Conservation (phyloP, 306 rosid species). For the Heteromeles arbutifolia region DNA sequence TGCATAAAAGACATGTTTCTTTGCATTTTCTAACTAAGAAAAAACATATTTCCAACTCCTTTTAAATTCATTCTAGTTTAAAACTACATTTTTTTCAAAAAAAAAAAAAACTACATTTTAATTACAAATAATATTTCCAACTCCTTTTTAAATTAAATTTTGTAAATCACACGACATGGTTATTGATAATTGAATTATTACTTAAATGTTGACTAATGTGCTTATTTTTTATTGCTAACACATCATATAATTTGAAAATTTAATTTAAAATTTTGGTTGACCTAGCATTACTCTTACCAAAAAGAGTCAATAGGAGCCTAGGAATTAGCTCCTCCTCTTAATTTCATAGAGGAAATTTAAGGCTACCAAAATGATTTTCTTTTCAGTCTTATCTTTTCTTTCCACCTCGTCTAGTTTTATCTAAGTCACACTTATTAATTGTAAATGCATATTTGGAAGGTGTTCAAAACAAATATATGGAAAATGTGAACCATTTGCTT, state of each 20-base stretch:
- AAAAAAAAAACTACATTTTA: conserved; percentile 1
- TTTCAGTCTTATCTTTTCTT: background rate
- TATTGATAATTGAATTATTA: too few species aligned
- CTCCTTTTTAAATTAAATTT: too few species aligned
- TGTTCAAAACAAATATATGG: background rate
- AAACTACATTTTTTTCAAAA: too few species aligned
- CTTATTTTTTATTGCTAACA: too few species aligned
- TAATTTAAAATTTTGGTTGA: too few species aligned
- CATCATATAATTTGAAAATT: too few species aligned
- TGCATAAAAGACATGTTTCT: background rate
- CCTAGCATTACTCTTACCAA: too few species aligned
- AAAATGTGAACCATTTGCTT: background rate
- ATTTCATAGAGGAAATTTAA: background rate
- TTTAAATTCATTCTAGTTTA: background rate
- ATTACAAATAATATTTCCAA: background rate
- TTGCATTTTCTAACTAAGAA: background rate
- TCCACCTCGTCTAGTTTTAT: background rate
- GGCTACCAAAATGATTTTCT: background rate
- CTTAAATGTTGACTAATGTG: too few species aligned
- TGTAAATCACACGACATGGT: too few species aligned
- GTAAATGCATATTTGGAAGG: background rate
- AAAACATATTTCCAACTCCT: background rate
- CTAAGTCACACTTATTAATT: background rate
- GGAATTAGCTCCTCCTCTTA: background rate
- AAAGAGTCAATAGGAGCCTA: background rate